Percentiles rank a stretch among this genome's conserved stretches.
Conservation (phyloP, 2,329 filamentous ascomycete species). For the Fusarium stilboides region DNA sequence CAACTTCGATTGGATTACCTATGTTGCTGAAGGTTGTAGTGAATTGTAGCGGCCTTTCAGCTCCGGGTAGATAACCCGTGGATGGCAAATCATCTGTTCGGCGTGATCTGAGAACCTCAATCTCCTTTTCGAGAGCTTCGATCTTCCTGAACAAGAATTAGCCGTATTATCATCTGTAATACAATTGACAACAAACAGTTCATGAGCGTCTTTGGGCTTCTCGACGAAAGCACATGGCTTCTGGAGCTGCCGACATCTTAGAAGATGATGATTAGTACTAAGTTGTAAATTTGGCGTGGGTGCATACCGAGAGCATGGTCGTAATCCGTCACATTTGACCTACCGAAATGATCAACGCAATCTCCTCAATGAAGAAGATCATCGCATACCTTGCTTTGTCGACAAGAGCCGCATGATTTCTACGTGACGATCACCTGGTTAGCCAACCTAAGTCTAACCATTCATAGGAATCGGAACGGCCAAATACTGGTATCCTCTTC, state of each 20-base stretch:
- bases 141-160: constrained; percentile 1
- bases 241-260: constrained; percentile 13
- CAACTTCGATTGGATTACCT: rapidly evolving
- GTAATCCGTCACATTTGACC: constrained; percentile 23
- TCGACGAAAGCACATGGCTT: constrained; percentile 17
- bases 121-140: constrained; percentile 16
- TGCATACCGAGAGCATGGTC: constrained; percentile 19
- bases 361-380: rapidly evolving
- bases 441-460: background rate
- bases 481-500: constrained; percentile 22
- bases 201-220: constrained; percentile 17
- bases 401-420: constrained; percentile 25
- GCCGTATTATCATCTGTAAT: rapidly evolving
- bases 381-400: constrained; percentile 16
- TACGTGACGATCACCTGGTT: background rate
- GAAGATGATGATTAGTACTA: background rate
- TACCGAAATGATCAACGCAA: background rate
- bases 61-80: rapidly evolving
- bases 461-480: too few relatives aligned
- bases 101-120: constrained; percentile 8
- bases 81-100: background rate
- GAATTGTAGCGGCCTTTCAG: background rate
- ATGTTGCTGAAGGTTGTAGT: rapidly evolving
- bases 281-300: rapidly evolving
- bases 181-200: background rate